Conservation (phyloP, 768 basidiomycete genomes). For the Clitopilus hobsonii region DNA sequence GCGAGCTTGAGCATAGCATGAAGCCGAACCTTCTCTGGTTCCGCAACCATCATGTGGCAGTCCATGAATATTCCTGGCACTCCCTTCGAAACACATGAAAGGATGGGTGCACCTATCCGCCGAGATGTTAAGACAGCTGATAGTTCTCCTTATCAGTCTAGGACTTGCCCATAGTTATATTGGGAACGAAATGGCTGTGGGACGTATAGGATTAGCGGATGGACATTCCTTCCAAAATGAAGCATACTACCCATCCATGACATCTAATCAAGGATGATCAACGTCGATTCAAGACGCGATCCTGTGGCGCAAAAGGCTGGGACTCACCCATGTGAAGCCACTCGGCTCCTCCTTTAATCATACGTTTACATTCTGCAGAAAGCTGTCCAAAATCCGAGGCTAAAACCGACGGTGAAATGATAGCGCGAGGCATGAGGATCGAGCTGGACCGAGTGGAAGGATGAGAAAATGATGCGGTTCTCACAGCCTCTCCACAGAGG, state of each 20-base stretch:
- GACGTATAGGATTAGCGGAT: slow-evolving; percentile 8
- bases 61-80: slow-evolving; percentile 99
- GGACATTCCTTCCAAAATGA: slow-evolving; percentile 7
- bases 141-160: slow-evolving; percentile 5
- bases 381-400: slow-evolving; percentile 97
- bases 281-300: slow-evolving; percentile 6
- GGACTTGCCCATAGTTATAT: slow-evolving; percentile 89
- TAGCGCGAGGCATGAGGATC: slow-evolving; percentile 70
- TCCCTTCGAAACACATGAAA: slow-evolving; percentile 78
- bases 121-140: background rate
- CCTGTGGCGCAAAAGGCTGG: background rate
- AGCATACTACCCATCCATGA: slow-evolving; percentile 87
- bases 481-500: background rate
- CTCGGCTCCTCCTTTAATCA: slow-evolving; percentile 93
- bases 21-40: slow-evolving; percentile 74
- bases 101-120: slow-evolving; percentile 73
- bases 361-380: slow-evolving; percentile 91
- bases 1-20: background rate
- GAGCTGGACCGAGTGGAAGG: background rate
- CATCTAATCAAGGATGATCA: slow-evolving; percentile 49
- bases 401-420: slow-evolving; percentile 95
- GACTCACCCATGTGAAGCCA: slow-evolving; percentile 95
- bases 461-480: background rate
- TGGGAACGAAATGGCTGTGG: slow-evolving; percentile 91
- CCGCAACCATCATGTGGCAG: slow-evolving; percentile 99